Evolutionary conservation across 176 grass and related monocot genomes (phyloP).

Genomic region (Dendrocalamus sinicus): DNA sequence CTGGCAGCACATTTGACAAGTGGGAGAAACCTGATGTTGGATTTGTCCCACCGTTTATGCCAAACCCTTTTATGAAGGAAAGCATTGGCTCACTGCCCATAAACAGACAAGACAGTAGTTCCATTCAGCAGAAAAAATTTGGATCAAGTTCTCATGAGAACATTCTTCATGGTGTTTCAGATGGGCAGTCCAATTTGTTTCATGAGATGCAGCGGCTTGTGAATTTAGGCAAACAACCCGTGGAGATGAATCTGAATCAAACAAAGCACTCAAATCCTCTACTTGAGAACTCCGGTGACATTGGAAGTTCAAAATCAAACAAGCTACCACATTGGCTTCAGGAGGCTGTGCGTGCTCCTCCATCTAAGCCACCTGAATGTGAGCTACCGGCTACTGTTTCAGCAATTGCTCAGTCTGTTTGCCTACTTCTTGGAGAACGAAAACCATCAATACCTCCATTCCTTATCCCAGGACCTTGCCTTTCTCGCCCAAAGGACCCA

Average conservation of each 20-base stretch:
- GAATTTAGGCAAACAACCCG: slow-evolving; percentile 54
- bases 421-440: slow-evolving; percentile 83
- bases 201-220: slow-evolving; percentile 53
- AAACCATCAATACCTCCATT: slow-evolving; percentile 80
- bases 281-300: slow-evolving; percentile 45
- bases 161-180: slow-evolving; percentile 52
- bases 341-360: slow-evolving; percentile 75
- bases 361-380: slow-evolving; percentile 53
- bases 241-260: slow-evolving; percentile 46
- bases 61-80: slow-evolving; percentile 63
- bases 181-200: slow-evolving; percentile 55
- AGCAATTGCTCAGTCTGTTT: slow-evolving; percentile 81
- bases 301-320: slow-evolving; percentile 73
- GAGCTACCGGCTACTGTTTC: slow-evolving; percentile 69
- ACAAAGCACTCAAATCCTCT: slow-evolving; percentile 46
- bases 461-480: slow-evolving; percentile 59
- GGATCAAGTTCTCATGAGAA: slow-evolving; percentile 51
- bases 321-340: slow-evolving; percentile 98
- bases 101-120: slow-evolving; percentile 48
- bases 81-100: slow-evolving; percentile 51
- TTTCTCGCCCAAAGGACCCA: slow-evolving; percentile 74
- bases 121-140: slow-evolving; percentile 56
- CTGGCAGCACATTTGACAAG: slow-evolving; percentile 49
- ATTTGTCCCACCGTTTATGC: slow-evolving; percentile 59
- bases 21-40: slow-evolving; percentile 64